phyloP scores from a whole-genome alignment of 2,329 filamentous ascomycete genomes.

The Aspergillus spinulosporus region DNA sequence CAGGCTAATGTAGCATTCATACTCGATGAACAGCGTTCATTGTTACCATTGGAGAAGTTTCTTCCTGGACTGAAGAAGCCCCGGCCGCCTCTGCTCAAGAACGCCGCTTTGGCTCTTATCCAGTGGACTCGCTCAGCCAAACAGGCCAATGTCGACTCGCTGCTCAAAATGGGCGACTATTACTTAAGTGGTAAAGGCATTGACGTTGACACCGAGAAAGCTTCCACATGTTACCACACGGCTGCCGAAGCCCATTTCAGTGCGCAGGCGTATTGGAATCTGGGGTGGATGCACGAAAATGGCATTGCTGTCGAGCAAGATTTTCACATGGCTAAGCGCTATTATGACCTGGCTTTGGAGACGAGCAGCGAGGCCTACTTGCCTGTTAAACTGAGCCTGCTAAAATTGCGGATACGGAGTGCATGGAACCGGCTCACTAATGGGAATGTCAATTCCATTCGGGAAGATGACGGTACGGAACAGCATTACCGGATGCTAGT shows the following conservation, averaged over 20 bases:
- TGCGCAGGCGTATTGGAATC: conserved; percentile 92
- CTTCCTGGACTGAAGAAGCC: conserved; percentile 49
- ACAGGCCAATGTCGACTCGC: conserved; percentile 87
- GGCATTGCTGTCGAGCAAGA: conserved; percentile 90
- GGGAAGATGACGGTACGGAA: conserved; percentile 78
- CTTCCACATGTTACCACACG: conserved; percentile 86
- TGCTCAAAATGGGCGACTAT: conserved; percentile 98
- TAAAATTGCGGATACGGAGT: conserved; percentile 80
- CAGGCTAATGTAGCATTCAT: conserved; percentile 90
- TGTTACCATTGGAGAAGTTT: conserved; percentile 58
- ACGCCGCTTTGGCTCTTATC: conserved; percentile 71
- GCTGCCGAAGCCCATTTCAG: conserved; percentile 89
- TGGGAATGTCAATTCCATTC: conserved; percentile 88
- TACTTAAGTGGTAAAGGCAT: conserved; percentile 82
- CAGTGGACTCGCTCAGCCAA: conserved; percentile 95
- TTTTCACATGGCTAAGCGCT: conserved; percentile 94
- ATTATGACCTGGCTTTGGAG: conserved; percentile 88
- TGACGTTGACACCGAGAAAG: conserved; percentile 72
- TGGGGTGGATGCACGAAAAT: conserved; percentile 99
- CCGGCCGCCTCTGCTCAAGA: conserved; percentile 51
- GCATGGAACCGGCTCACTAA: conserved; percentile 93
- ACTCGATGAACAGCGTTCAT: conserved; percentile 70
- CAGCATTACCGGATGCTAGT: conserved; percentile 24
- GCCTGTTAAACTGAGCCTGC: conserved; percentile 81
- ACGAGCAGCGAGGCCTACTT: conserved; percentile 93